Evolutionary conservation across 768 basidiomycete genomes (phyloP).

Genomic region (Leccinum aurantiacum): DNA sequence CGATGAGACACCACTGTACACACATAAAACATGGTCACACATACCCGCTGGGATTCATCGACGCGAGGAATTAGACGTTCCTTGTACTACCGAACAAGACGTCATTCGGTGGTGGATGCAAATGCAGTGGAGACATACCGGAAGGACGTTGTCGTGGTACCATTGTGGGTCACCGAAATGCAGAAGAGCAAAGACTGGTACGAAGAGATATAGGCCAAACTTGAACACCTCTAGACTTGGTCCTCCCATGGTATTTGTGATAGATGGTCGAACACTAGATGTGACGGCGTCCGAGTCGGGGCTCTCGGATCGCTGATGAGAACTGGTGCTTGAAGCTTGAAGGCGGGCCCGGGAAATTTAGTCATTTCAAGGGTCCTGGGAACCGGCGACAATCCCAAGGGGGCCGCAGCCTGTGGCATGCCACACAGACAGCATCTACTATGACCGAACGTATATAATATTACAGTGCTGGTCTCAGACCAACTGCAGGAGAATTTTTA

Average conservation of each 20-base stretch:
- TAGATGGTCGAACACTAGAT: neutral
- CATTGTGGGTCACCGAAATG: constrained; percentile 89
- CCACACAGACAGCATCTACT: no score
- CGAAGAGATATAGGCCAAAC: constrained; percentile 66
- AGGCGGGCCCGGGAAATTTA: no score
- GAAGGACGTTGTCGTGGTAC: constrained; percentile 75
- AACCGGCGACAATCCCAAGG: no score
- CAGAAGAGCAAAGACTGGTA: constrained; percentile 75
- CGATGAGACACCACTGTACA: constrained; percentile 10
- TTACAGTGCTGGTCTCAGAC: no score
- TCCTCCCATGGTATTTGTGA: neutral
- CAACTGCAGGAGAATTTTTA: no score
- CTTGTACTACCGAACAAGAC: constrained; percentile 53
- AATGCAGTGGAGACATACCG: constrained; percentile 44
- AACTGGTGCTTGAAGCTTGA: no score
- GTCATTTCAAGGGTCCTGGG: no score
- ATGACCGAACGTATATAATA: no score
- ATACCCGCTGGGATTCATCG: constrained; percentile 54
- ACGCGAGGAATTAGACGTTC: constrained; percentile 67
- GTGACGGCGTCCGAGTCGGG: no score
- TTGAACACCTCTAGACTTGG: neutral
- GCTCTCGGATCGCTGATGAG: no score
- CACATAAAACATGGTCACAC: constrained; percentile 7
- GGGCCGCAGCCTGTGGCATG: no score
- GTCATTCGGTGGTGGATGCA: neutral